Evolutionary conservation across 768 basidiomycete species (phyloP), one percentile per base, ranked within the genome.

Genomic region (Serendipita sp.): DNA sequence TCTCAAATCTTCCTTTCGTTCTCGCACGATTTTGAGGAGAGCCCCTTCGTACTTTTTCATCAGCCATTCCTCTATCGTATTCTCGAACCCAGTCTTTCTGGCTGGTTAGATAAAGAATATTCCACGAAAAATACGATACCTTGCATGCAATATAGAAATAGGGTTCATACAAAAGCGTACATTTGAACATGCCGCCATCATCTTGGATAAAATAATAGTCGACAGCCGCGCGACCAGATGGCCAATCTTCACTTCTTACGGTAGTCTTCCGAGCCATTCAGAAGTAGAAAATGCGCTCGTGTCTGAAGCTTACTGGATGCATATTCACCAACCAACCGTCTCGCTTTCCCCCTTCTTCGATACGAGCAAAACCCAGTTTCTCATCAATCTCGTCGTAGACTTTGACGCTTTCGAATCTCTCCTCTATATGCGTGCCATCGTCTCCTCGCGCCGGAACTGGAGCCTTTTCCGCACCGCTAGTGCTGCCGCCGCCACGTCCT

Each of bases 291-390:
- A 42, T n/a, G 17, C n/a, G 4, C 43, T 60, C 50, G 48, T 20
- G n/a, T 14, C 3, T 53, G 20, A 60, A 33, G 78, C 88, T 67
- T 70, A 93, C 92, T 61, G 96, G 90, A 71, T 95, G 94, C 95
- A 99, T 98, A 70, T 98, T 98, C 65, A 99, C 84, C 70, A 99
- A 75, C 96, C 96, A 98, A 1, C 94, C 96, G 61, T 89, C 87
- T 70, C 77, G 82, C 68, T 76, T 76, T 2, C 77, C 74, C 0
- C 94, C 95, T 69, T 94, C 88, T 64, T 89, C 83, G 56, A 90
- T 76, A 65, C 85, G 79, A 42, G 75, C 75, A 72, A 98, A 99
- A 0, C 96, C 96, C 17, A 98, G 76, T 71, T 89, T 90, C 74
- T 90, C 91, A 69, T 99, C 96, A 20, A 97, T 81, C 68, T 95